Evolutionary conservation across 1,284 basidiomycete species (phyloP), one percentile per base, ranked within the genome.

Genomic region (Irpex sp.): DNA sequence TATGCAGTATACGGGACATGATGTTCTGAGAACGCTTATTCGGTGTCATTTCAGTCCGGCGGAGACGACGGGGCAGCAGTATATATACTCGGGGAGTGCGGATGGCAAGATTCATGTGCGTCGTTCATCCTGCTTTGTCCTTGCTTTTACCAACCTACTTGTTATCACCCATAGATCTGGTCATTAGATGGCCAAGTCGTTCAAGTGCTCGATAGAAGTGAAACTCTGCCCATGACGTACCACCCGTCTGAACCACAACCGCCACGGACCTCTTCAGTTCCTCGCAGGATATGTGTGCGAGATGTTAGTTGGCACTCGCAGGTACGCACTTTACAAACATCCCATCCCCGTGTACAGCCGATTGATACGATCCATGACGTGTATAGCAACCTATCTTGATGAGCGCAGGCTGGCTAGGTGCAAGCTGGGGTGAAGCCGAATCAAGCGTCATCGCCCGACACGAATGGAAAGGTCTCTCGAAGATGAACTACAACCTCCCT

Each of bases 1-100:
- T 56, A 98, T 98, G 96, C 92, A 93, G 1, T 99, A 91, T 71
- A 83, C 93, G 51, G 97, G 96, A 1, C 97, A 99, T 72, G 80
- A 86, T 7, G 94, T 99, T 16, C 76, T 97, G 58, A 83, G 90
- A 47, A 99, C 96, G 0, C 84, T 99, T 57, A 98, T 99, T 67
- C 84, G 96, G 55, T 98, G 95, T 72, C 92, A 98, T 75, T 99
- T 98, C 74, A 94, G 92, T 65, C 96, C 96, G 12, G 79, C 80
- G 2, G 91, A 94, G 71, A 95, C 94, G 2, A 99, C 97, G 6
- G 94, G 95, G 5, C 83, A 88, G 61, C 89, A 90, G 67, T 99
- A 99, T 75, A 86, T 99, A 61, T 98, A 98, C 73, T 95, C 93
- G 16, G 96, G 96, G 12, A 90, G 90, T 28, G 81, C 90, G 0